phyloP scores from a whole-genome alignment of 73 alveolate genomes.

The Stentor coeruleus region DNA sequence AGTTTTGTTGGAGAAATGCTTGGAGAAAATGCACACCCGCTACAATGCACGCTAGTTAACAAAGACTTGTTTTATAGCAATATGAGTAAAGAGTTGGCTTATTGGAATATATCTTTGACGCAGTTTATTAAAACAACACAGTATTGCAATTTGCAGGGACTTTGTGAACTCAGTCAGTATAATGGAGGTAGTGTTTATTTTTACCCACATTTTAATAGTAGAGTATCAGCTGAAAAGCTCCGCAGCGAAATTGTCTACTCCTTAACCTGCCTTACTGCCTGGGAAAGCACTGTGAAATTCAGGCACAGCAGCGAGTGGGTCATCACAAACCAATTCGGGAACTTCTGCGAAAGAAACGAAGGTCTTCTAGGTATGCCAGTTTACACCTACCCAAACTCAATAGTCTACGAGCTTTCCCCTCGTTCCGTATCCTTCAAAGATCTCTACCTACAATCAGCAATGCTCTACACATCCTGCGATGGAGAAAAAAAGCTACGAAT shows the following conservation, averaged over 20 bases:
- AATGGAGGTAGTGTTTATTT: constrained; percentile 82
- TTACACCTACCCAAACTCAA: not conserved
- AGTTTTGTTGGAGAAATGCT: constrained; percentile 33
- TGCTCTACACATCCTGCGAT: constrained; percentile 82
- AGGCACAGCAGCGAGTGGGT: constrained; percentile 74
- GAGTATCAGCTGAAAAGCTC: constrained; percentile 48
- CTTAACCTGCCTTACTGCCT: constrained; percentile 63
- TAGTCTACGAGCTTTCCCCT: not conserved
- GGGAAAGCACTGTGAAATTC: constrained; percentile 90
- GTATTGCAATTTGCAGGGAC: constrained; percentile 66
- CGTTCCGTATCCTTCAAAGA: constrained; percentile 25
- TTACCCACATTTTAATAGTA: constrained; percentile 67
- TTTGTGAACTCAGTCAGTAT: constrained; percentile 73
- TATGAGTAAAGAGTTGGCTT: constrained; percentile 61
- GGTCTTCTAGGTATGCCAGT: constrained; percentile 26
- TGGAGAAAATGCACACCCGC: constrained; percentile 35
- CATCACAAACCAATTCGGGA: constrained; percentile 47
- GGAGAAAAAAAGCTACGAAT: constrained; percentile 93
- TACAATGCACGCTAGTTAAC: constrained; percentile 38
- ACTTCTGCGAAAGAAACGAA: constrained; percentile 37
- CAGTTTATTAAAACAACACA: constrained; percentile 54
- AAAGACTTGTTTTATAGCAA: constrained; percentile 36
- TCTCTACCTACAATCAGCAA: constrained; percentile 80
- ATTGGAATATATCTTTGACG: constrained; percentile 67
- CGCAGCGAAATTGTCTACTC: constrained; percentile 62